Base-by-base conservation (phyloP, 1,284 basidiomycete genomes). In the Irpex sp. region DNA sequence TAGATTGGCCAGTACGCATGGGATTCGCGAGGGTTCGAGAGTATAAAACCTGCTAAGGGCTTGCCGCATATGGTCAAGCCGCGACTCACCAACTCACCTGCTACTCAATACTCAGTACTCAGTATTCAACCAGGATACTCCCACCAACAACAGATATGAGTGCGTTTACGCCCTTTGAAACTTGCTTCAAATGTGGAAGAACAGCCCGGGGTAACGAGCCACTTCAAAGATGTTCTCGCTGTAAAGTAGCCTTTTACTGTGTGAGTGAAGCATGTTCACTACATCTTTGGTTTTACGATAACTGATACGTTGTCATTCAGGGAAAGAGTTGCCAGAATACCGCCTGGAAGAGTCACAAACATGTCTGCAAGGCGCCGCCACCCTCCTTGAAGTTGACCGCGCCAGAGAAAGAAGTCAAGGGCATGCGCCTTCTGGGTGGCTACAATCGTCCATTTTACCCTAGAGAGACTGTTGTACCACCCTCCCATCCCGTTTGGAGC, bases 401-500 rank as follows among this genome's bases (percentile, higher is more conserved):
- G n/a, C 58, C 64, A 31, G 15, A 40, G 31, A 38, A 6, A 11
- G 8, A 38, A 36, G 59, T 64, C 9, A 47, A 38, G 40, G 62
- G 47, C 2, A 63, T 57, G 13, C 59, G 60, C 48, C 62, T 64
- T 15, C 21, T 58, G n/a, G 59, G 58, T n/a, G 59, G 62, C 5
- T 19, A 34, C n/a, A 51, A 59, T 36, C 11, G 21, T 2, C 61
- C 64, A 17, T 63, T 61, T 58, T 36, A 60, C 21, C 62, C 62
- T 21, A 2, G 17, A 9, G 26, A 9, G 5, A 34, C 37, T 17
- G 40, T 49, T 4, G 59, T 66, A 6, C 15, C 59, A 2, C 55
- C 62, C 6, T 36, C 44, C 17, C 62, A 64, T 56, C 52, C 63
- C 7, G 59, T 66, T 3, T 66, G 65, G 65, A 36, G 7, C 17